These are phyloP conservation scores for Dendrothele bispora DNA, from an alignment of 768 basidiomycete genomes.

Conservation along the genomic window DNA sequence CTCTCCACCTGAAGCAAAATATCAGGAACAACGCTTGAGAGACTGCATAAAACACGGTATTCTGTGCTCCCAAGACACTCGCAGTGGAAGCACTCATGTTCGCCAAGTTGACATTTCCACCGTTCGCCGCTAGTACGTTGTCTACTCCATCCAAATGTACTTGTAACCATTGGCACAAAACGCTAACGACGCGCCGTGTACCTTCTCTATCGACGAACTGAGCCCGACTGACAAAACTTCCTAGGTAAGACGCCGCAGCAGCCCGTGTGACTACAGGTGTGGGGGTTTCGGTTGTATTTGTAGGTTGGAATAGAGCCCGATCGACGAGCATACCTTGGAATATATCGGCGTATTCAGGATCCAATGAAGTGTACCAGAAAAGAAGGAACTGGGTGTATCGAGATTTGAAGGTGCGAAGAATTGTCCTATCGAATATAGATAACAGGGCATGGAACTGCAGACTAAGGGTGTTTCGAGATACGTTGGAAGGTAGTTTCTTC, in stretches of 20 bases:
- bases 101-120: constrained; percentile 26
- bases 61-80: constrained; percentile 33
- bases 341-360: constrained; percentile 84
- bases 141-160: constrained; percentile 76
- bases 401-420: constrained; percentile 94
- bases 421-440: constrained; percentile 89
- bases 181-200: constrained; percentile 68
- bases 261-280: constrained; percentile 79
- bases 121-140: constrained; percentile 35
- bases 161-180: constrained; percentile 86
- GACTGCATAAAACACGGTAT: constrained; percentile 89
- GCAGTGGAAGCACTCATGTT: constrained; percentile 3
- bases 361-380: constrained; percentile 93
- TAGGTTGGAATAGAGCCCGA: constrained; percentile 67
- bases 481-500: constrained; percentile 23
- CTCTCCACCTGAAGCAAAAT: constrained; percentile 97
- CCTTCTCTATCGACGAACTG: constrained; percentile 77
- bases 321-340: constrained; percentile 96
- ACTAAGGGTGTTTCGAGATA: constrained; percentile 36
- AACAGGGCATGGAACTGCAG: constrained; percentile 85
- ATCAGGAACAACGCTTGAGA: constrained; percentile 91
- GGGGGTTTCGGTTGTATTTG: constrained; percentile 25
- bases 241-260: constrained; percentile 93
- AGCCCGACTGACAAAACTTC: constrained; percentile 88
- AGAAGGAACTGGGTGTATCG: constrained; percentile 96